A percentile compares a stretch with the other conserved stretches of the same genome.
These are phyloP conservation scores for Eremothecium coryli DNA, from an alignment of 1,139 yeast species.

Conservation along the genomic window DNA sequence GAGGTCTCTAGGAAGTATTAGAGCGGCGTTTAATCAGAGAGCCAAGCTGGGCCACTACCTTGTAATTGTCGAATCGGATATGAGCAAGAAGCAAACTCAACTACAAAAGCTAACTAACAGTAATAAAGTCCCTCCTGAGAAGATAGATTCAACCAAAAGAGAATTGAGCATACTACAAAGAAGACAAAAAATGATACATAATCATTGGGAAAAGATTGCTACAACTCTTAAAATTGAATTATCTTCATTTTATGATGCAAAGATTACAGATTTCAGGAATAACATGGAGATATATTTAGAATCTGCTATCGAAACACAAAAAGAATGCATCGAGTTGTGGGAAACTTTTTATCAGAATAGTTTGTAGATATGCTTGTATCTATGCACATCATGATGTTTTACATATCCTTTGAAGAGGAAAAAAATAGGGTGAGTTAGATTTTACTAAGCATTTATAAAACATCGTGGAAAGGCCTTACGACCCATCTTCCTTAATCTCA, in stretches of 20 bases:
- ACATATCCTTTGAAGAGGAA: too few species aligned
- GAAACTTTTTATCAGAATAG: slow-evolving; percentile 60
- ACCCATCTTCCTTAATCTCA: neutral
- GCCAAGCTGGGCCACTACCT: slow-evolving; percentile 57
- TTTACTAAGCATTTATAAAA: too few species aligned
- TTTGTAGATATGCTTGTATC: slow-evolving; percentile 14
- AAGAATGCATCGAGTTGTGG: slow-evolving; percentile 91
- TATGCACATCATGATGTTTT: too few species aligned
- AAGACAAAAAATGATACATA: slow-evolving; percentile 48
- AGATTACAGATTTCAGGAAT: slow-evolving; percentile 77
- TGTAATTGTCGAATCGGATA: slow-evolving; percentile 43
- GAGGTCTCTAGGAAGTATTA: slow-evolving; percentile 67
- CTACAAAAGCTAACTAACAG: slow-evolving; percentile 48
- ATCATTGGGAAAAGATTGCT: slow-evolving; percentile 52
- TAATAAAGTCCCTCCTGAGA: slow-evolving; percentile 51
- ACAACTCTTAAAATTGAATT: slow-evolving; percentile 62
- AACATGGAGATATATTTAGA: slow-evolving; percentile 87
- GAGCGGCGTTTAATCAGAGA: slow-evolving; percentile 68
- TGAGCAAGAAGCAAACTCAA: slow-evolving; percentile 38
- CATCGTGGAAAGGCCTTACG: neutral
- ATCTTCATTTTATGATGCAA: slow-evolving; percentile 60
- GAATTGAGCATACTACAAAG: slow-evolving; percentile 53
- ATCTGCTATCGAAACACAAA: slow-evolving; percentile 85
- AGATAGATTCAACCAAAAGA: slow-evolving; percentile 42
- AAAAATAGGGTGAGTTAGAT: too few species aligned